These are phyloP conservation scores for Starmerella tilneyi DNA, from an alignment of 805 yeast genomes.

Conservation along the genomic window DNA sequence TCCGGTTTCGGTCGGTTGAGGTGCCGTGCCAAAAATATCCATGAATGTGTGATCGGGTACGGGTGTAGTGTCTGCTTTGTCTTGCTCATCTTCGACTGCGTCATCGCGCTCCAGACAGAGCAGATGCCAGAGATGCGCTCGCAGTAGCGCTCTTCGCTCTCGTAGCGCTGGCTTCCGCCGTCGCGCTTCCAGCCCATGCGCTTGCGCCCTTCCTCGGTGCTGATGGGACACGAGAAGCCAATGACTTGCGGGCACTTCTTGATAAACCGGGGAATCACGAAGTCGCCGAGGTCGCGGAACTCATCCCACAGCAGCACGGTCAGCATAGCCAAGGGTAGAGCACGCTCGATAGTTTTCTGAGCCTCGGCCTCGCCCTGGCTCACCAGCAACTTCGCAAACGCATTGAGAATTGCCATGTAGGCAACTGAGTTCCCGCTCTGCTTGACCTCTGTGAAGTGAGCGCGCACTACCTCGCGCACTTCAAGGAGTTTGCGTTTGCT, in stretches of 20 bases:
- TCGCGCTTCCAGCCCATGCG: constrained; percentile 80
- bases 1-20: constrained; percentile 46
- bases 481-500: constrained; percentile 48
- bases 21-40: constrained; percentile 66
- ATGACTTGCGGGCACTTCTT: constrained; percentile 84
- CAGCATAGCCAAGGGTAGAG: constrained; percentile 67
- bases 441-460: constrained; percentile 42
- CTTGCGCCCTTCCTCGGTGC: constrained; percentile 68
- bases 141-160: constrained; percentile 56
- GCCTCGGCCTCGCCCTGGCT: constrained; percentile 92
- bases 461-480: constrained; percentile 38
- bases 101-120: constrained; percentile 67
- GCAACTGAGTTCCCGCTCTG: constrained; percentile 38
- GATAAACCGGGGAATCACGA: constrained; percentile 65
- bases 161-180: constrained; percentile 33
- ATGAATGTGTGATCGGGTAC: constrained; percentile 45
- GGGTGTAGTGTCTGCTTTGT: constrained; percentile 36
- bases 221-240: constrained; percentile 66
- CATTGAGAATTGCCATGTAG: constrained; percentile 66
- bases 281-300: constrained; percentile 45
- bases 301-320: constrained; percentile 44
- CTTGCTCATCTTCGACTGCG: constrained; percentile 37
- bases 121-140: constrained; percentile 83
- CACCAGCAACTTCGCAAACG: constrained; percentile 73
- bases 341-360: constrained; percentile 62